Base-by-base conservation (phyloP, 1,139 yeast species). In the Kodamaea sp. region DNA sequence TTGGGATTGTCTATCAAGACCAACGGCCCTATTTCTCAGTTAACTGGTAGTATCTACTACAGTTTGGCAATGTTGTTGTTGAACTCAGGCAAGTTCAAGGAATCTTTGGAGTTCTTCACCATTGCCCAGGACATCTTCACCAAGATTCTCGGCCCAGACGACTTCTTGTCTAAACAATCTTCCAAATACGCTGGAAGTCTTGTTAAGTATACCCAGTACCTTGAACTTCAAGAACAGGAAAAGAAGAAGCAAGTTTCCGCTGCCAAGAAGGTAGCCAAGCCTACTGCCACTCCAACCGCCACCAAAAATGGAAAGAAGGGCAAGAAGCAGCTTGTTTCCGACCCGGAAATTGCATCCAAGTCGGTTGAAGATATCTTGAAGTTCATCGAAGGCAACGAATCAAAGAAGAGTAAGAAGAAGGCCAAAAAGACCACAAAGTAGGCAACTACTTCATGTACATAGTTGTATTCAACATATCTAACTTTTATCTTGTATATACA, bases 31-130 rank as follows among this genome's bases (percentile, higher is more conserved):
- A 63, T 69, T 11, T 73, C 84, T 15, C 78, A 76, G 50, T 73
- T 79, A 35, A 69, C 81, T 24, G 90, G 77, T 21, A 66, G 77
- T 44, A 63, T 80, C 40, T 70, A 73, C 49, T 83, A 75, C 66
- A 83, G 87, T 53, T 71, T 75, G 37, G 90, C 87, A 15, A 84
- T 83, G 56, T 63, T 79, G 27, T 72, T 79, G 34, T 72, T 85
- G 29, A 64, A 75, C 35, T 53, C 63, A 15, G 73, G 75, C 32
- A 77, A 80, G 38, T 70, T 75, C 46, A 67, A 70, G 35, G 78
- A 71, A 15, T 78, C 95, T 0, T 57, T 72, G 29, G 75, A 69
- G 24, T 71, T 73, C 42, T 77, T 80, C 55, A 61, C 69, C 21
- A 61, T 55, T 31, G 74, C 88, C 27, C 71, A 73, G 47, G 70